Percentiles rank a stretch among this genome's conserved stretches.
Conservation (phyloP, 2,329 filamentous ascomycete species). For the Lachnellula subtilissima region DNA sequence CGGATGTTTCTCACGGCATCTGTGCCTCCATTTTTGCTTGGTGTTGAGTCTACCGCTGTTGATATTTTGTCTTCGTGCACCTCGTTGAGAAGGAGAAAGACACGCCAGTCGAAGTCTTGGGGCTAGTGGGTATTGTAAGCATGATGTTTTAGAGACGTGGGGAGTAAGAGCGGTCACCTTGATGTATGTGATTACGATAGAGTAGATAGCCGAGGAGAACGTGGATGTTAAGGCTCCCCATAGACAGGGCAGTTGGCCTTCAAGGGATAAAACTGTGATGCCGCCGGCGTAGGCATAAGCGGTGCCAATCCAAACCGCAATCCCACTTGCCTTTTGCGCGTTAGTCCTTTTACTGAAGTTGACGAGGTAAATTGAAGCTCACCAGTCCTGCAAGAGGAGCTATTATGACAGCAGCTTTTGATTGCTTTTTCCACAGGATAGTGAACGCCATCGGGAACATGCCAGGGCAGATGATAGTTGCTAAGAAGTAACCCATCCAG, state of each 20-base stretch:
- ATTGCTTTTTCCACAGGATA: conserved; percentile 46
- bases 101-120: conserved; percentile 31
- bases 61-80: not conserved
- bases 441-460: conserved; percentile 51
- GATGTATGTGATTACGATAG: conserved; percentile 41
- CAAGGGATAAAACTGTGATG: conserved; percentile 44
- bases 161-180: conserved; percentile 8
- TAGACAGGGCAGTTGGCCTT: conserved; percentile 45
- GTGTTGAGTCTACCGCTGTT: not conserved
- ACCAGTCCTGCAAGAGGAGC: not conserved
- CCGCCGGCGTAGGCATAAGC: conserved; percentile 42
- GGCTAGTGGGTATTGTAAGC: not conserved
- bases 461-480: conserved; percentile 38
- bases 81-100: not conserved
- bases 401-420: not conserved
- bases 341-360: no score
- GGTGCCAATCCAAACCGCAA: conserved; percentile 48
- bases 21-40: not conserved
- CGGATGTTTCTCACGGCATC: not conserved
- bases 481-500: conserved; percentile 52
- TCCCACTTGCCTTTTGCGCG: conserved; percentile 35
- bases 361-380: not conserved
- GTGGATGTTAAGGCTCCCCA: conserved; percentile 48
- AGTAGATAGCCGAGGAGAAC: conserved; percentile 38
- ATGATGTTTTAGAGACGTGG: not conserved